phyloP scores from a whole-genome alignment of 2,329 filamentous ascomycete genomes.

The Aspergillus sergii region DNA sequence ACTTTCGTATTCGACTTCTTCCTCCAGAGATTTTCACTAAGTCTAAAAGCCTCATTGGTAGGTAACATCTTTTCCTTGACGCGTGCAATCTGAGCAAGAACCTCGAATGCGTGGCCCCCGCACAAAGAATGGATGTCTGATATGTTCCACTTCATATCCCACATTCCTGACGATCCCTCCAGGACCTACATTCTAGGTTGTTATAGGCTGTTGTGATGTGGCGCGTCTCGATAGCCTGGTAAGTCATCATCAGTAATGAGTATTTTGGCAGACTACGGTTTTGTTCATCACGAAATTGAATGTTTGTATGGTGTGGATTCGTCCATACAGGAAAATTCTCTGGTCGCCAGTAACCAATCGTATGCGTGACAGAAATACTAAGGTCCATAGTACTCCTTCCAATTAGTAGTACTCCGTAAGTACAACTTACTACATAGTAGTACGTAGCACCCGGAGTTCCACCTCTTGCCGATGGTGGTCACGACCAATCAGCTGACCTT shows the following conservation, averaged over 20 bases:
- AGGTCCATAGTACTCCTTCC: too few species aligned
- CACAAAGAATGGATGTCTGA: conserved; percentile 43
- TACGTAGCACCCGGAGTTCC: neutral
- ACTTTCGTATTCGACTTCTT: conserved; percentile 54
- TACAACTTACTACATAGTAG: too few species aligned
- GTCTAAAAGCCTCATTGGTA: conserved; percentile 53
- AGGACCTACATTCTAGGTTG: conserved; percentile 25
- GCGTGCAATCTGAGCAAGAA: conserved; percentile 39
- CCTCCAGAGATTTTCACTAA: conserved; percentile 48
- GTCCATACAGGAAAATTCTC: neutral
- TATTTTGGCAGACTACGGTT: neutral
- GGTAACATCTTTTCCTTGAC: conserved; percentile 56
- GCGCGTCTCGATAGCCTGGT: neutral
- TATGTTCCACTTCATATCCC: conserved; percentile 27
- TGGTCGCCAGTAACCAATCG: neutral
- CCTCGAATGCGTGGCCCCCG: conserved; percentile 37
- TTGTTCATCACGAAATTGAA: neutral
- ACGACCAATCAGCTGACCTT: neutral
- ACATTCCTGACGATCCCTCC: conserved; percentile 27
- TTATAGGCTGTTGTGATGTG: conserved; percentile 28
- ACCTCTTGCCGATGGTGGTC: neutral
- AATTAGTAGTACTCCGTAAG: too few species aligned
- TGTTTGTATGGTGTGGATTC: neutral
- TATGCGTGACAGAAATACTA: neutral
- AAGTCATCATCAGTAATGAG: neutral